Evolutionary conservation across 2,329 filamentous ascomycete species (phyloP), one percentile per base, ranked within the genome.

Genomic region (Camptophora hylomeconis): DNA sequence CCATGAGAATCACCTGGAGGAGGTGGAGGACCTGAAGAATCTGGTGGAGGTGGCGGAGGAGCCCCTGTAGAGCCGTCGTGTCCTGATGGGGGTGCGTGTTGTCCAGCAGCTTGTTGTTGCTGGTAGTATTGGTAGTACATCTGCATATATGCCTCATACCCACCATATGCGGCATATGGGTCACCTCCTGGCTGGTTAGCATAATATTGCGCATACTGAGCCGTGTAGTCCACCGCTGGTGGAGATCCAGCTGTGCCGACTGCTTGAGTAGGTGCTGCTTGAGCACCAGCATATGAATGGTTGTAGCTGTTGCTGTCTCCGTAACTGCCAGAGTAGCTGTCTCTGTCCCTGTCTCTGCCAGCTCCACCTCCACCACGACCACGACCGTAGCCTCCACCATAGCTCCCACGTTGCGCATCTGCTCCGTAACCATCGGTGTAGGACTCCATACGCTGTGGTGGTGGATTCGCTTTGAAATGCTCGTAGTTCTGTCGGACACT

Each of bases 401-500:
- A 55, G 17, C 52, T 60, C 26, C 62, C 59, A 29, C 61, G 39
- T 29, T 38, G 31, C 53, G 24, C 57, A 50, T 44, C 41, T 18
- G 56, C 61, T 14, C 72, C 70, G 43, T 72, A 76, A 24, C 59
- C 56, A 31, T 58, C 58, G 27, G 37, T 44, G 37, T 47, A 46
- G 10, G 40, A 44, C 22, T 44, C 43, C 35, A 39, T 30, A 33
- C 78, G 76, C 37, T 65, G 64, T 32, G 75, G 80, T 10, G 80
- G 80, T 5, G 61, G 61, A 13, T 81, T 75, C 42, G 73, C 73
- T 58, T 94, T 95, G 65, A 87, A 92, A 25, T 77, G 75, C 50
- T 94, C 80, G 51, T 94, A 95, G 51, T 92, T 79, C 38, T 83
- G 70, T 48, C 76, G 80, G 31, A 98, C 89, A 43, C 89, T 92